Percentiles rank a stretch among this genome's conserved stretches.
phyloP scores from a whole-genome alignment of 2,329 filamentous ascomycete species.

The Aquanectria penicillioides region DNA sequence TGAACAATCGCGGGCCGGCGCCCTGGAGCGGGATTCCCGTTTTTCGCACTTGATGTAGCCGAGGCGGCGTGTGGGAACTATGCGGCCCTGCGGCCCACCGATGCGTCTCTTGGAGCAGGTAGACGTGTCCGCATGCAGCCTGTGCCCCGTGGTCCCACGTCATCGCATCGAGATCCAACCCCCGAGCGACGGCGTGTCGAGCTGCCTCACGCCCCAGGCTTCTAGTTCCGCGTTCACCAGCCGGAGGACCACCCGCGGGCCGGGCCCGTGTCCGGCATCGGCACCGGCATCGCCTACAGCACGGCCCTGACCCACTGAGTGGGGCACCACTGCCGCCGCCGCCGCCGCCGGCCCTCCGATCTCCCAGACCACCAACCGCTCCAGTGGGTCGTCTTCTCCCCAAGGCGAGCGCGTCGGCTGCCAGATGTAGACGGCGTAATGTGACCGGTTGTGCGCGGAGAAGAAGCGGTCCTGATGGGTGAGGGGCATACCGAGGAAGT shows the following conservation, averaged over 20 bases:
- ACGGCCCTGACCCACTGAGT: neutral
- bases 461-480: slow-evolving; percentile 69
- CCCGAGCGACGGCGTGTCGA: slow-evolving; percentile 60
- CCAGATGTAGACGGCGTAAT: slow-evolving; percentile 72
- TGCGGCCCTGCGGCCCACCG: slow-evolving; percentile 59
- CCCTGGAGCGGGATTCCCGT: slow-evolving; percentile 65
- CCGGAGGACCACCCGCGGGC: slow-evolving; percentile 39
- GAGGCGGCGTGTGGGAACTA: slow-evolving; percentile 50
- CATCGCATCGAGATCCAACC: slow-evolving; percentile 59
- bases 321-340: neutral
- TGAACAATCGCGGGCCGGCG: slow-evolving; percentile 60
- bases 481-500: slow-evolving; percentile 47
- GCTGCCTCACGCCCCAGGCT: slow-evolving; percentile 63
- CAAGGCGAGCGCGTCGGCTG: slow-evolving; percentile 64
- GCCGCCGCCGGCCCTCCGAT: slow-evolving; percentile 62
- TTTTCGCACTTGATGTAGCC: slow-evolving; percentile 56
- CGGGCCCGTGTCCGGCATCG: slow-evolving; percentile 29
- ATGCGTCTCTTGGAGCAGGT: slow-evolving; percentile 67
- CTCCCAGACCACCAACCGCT: slow-evolving; percentile 69
- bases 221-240: slow-evolving; percentile 63
- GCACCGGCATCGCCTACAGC: slow-evolving; percentile 46
- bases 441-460: slow-evolving; percentile 66
- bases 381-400: slow-evolving; percentile 66
- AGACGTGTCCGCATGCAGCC: slow-evolving; percentile 52
- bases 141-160: slow-evolving; percentile 48